Percentiles rank a stretch among this genome's conserved stretches.
Evolutionary conservation across 495 filamentous ascomycete genomes (phyloP).

Genomic region (Talaromyces wortmannii): DNA sequence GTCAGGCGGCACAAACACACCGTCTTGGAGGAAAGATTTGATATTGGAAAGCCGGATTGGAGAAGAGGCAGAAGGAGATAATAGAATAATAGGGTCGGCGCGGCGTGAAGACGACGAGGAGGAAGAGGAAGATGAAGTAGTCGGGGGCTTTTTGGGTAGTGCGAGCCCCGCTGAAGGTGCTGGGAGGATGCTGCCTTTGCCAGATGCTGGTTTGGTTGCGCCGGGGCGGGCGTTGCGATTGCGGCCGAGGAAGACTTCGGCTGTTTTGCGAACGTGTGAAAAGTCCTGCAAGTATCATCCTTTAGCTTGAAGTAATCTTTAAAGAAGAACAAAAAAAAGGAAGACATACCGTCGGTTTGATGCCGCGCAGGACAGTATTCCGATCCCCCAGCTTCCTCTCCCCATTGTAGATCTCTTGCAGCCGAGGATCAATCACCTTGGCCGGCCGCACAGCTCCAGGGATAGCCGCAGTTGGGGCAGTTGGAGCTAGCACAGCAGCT

Average conservation of each 20-base stretch:
- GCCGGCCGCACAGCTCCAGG: constrained; percentile 40
- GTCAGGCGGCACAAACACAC: constrained; percentile 73
- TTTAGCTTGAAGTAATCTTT: too few relatives aligned
- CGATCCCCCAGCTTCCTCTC: constrained; percentile 89
- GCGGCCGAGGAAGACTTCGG: constrained; percentile 70
- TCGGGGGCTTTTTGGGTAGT: constrained; percentile 11
- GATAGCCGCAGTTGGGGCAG: constrained; percentile 34
- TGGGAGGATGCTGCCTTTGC: constrained; percentile 26
- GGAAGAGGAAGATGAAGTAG: constrained; percentile 20
- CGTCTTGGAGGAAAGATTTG: constrained; percentile 86
- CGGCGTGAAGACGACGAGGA: constrained; percentile 43
- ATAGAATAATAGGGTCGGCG: constrained; percentile 91
- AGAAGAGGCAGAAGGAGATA: constrained; percentile 95
- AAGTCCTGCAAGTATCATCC: constrained; percentile 62
- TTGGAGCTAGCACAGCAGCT: constrained; percentile 41
- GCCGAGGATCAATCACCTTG: constrained; percentile 68
- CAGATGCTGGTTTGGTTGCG: constrained; percentile 29
- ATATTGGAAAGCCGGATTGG: constrained; percentile 97
- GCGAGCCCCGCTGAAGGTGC: constrained; percentile 37
- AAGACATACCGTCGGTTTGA: constrained; percentile 75
- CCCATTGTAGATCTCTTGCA: constrained; percentile 84
- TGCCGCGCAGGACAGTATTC: constrained; percentile 79
- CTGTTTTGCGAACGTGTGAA: constrained; percentile 83
- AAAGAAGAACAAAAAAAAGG: not conserved
- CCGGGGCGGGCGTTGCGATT: constrained; percentile 36